phyloP scores from a whole-genome alignment of 768 basidiomycete genomes.

The Leccinum ochraceum region DNA sequence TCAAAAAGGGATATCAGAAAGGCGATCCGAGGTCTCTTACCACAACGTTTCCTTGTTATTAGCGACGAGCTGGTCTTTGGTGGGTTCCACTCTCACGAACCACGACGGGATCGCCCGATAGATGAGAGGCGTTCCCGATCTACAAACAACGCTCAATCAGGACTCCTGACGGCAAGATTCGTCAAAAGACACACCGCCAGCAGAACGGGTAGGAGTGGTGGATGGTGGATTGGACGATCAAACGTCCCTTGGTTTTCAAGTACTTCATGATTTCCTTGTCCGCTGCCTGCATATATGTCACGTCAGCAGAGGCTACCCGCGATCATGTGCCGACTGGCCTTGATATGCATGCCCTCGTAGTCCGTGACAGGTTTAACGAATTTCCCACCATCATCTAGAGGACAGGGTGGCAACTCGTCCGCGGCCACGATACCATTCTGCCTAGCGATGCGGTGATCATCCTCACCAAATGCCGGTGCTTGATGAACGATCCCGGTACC shows the following conservation, averaged over 20 bases:
- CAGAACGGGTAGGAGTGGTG: slow-evolving; percentile 96
- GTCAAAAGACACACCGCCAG: slow-evolving; percentile 66
- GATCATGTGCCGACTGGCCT: slow-evolving; percentile 48
- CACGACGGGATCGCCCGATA: slow-evolving; percentile 96
- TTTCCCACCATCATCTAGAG: slow-evolving; percentile 84
- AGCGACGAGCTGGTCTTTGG: slow-evolving; percentile 81
- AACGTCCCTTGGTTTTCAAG: slow-evolving; percentile 81
- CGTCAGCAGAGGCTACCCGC: slow-evolving; percentile 2
- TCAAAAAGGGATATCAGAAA: slow-evolving; percentile 3
- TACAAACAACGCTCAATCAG: slow-evolving; percentile 29
- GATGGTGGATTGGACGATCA: slow-evolving; percentile 84
- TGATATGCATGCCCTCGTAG: slow-evolving; percentile 85
- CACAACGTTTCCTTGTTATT: slow-evolving; percentile 93
- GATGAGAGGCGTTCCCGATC: slow-evolving; percentile 94
- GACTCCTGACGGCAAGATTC: neutral
- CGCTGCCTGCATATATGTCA: slow-evolving; percentile 60
- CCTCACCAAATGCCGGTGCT: slow-evolving; percentile 97
- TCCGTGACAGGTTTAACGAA: slow-evolving; percentile 92
- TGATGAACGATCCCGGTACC: slow-evolving; percentile 99
- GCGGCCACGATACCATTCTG: slow-evolving; percentile 77
- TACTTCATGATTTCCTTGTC: slow-evolving; percentile 93
- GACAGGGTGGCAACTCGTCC: slow-evolving; percentile 96
- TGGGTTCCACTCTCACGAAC: slow-evolving; percentile 89
- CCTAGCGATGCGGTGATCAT: slow-evolving; percentile 93
- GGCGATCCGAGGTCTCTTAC: slow-evolving; percentile 39